These are phyloP conservation scores for Elaeis oleifera DNA, from an alignment of 202 grass and related monocot genomes.

Conservation along the genomic window DNA sequence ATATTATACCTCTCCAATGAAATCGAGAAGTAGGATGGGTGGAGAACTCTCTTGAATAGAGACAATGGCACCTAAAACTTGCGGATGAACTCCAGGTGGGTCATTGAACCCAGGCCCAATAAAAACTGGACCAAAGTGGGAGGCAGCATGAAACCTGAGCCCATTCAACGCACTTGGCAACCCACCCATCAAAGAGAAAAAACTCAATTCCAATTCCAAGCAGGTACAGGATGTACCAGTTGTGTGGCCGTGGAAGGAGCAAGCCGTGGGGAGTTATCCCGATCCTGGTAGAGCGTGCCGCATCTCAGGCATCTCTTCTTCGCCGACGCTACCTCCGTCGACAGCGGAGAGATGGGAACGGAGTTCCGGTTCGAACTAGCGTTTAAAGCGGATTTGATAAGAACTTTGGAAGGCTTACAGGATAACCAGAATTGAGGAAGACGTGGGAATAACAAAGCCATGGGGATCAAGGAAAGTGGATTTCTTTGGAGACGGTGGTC, in stretches of 20 bases:
- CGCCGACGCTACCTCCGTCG: background rate
- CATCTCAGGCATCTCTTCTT: constrained; percentile 60
- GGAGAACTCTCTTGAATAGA: no score
- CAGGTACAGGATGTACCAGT: constrained; percentile 23
- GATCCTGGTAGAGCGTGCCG: constrained; percentile 43
- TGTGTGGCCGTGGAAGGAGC: constrained; percentile 75
- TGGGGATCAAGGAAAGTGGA: background rate
- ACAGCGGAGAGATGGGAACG: background rate
- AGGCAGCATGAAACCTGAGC: background rate
- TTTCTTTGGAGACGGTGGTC: background rate
- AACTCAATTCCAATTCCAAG: background rate
- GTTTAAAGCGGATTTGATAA: constrained; percentile 1
- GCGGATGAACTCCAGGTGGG: no score
- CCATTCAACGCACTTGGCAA: background rate
- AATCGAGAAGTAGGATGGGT: no score
- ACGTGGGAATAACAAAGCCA: constrained; percentile 4
- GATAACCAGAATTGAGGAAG: constrained; percentile 1
- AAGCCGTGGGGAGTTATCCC: constrained; percentile 49
- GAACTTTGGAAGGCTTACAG: constrained; percentile 8
- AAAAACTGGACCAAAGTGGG: background rate
- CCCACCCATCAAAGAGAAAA: background rate
- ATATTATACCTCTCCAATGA: no score
- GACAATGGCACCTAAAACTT: no score
- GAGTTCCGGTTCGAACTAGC: background rate
- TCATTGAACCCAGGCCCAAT: background rate